A percentile compares a stretch with the other conserved stretches of the same genome.
Conservation (phyloP, 1,284 basidiomycete genomes). For the Cronartium quercuum region DNA sequence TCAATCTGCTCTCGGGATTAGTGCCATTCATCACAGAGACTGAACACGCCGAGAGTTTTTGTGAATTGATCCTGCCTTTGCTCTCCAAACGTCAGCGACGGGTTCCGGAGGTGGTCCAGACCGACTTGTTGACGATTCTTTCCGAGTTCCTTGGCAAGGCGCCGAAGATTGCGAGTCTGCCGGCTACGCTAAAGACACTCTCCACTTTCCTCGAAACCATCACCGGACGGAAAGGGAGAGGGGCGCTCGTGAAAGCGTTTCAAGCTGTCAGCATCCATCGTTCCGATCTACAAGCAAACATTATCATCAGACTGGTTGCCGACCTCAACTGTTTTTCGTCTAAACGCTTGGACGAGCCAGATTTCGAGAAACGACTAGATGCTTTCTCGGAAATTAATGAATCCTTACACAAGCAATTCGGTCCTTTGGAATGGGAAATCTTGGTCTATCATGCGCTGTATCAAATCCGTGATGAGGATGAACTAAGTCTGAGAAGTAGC, state of each 20-base stretch:
- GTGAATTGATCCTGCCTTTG: constrained; percentile 71
- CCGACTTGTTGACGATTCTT: constrained; percentile 72
- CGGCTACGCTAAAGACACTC: constrained; percentile 62
- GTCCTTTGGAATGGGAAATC: constrained; percentile 68
- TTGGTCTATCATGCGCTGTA: constrained; percentile 76
- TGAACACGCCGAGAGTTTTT: constrained; percentile 66
- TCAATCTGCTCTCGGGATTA: constrained; percentile 71
- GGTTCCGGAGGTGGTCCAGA: constrained; percentile 80
- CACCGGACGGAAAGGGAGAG: constrained; percentile 63
- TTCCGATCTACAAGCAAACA: constrained; percentile 53
- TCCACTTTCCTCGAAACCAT: constrained; percentile 70
- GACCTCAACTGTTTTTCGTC: constrained; percentile 79
- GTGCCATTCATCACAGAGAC: constrained; percentile 68
- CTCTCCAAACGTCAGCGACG: constrained; percentile 66
- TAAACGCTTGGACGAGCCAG: constrained; percentile 79
- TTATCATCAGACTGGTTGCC: constrained; percentile 58
- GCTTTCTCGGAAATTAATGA: constrained; percentile 76
- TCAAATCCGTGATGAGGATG: constrained; percentile 82
- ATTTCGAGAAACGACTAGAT: constrained; percentile 76
- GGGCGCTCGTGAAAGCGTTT: constrained; percentile 64
- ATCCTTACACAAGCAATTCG: constrained; percentile 55
- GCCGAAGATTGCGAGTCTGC: constrained; percentile 53
- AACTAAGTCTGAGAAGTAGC: constrained; percentile 78
- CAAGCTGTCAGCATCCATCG: constrained; percentile 56
- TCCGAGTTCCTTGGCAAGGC: constrained; percentile 57